Evolutionary conservation across 1,284 basidiomycete species (phyloP), one percentile per base, ranked within the genome.

Genomic region (Flammula alnicola): DNA sequence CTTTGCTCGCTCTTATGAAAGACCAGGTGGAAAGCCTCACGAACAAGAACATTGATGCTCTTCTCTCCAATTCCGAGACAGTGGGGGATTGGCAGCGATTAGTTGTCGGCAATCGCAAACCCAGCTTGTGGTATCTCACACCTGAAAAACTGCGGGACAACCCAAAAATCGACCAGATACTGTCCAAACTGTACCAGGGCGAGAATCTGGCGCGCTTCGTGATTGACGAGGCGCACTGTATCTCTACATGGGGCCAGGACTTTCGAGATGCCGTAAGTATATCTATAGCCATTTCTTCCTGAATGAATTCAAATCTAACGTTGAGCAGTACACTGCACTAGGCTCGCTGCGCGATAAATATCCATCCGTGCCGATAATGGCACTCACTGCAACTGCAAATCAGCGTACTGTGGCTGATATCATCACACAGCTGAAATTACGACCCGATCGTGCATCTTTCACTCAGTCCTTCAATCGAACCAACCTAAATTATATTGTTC

Each of bases 181-280:
- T 98, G 16, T 58, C 68, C 11, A 68, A 72, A 26, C 73, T 98
- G 3, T 77, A 92, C 59, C 59, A 69, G 1, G 65, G 73, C 10
- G 72, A 78, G 3, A 71, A 79, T 50, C 68, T 99, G 23, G 94
- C 93, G 4, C 79, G 96, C 20, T 97, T 99, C 64, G 94, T 98
- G 0, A 81, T 98, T 46, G 97, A 99, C 64, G 96, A 99, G 64
- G 96, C 95, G 1, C 97, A 99, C 66, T 95, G 94, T 66, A 91
- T 98, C 46, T 83, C 79, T 3, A 83, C 84, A 12, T 94, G 90
- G 91, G 92, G 93, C 4, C 82, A 91, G 60, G 86, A 91, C 61
- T 95, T 95, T 62, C 82, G 93, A 30, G 80, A 80, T 32, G 79
- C 86, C 20, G 88, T 90, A 66, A 58, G 83, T 70, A n/a, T 32